Evolutionary conservation across 1,139 yeast genomes (phyloP).

Genomic region (Lodderomyces metapsilosis): DNA sequence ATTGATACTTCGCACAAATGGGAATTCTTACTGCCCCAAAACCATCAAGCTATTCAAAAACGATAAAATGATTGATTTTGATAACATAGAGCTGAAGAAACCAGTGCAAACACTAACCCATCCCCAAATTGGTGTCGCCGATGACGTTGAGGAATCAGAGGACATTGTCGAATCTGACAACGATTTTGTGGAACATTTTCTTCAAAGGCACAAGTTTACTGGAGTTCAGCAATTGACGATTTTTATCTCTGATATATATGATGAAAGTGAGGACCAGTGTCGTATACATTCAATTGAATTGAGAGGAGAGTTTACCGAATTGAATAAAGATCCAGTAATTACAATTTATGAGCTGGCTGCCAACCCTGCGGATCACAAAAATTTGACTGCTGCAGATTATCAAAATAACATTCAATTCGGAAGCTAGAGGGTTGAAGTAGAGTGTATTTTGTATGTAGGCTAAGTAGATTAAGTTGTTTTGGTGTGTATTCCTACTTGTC

Average conservation of each 20-base stretch:
- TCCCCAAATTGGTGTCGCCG: constrained; percentile 57
- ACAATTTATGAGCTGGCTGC: constrained; percentile 89
- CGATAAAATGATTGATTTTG: constrained; percentile 67
- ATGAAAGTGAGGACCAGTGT: constrained; percentile 52
- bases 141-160: constrained; percentile 36
- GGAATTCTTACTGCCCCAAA: constrained; percentile 64
- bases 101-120: constrained; percentile 58
- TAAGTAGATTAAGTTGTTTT: no score
- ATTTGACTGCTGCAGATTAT: constrained; percentile 16
- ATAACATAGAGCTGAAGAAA: constrained; percentile 48
- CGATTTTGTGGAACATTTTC: constrained; percentile 77
- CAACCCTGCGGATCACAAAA: constrained; percentile 85
- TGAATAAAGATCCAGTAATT: constrained; percentile 65
- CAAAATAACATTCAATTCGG: constrained; percentile 15
- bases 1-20: constrained; percentile 64
- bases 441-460: not conserved
- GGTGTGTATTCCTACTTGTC: not conserved
- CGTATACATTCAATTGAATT: constrained; percentile 71
- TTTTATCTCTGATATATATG: constrained; percentile 66
- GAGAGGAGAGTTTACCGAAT: constrained; percentile 72
- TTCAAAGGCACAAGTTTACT: constrained; percentile 74
- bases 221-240: constrained; percentile 68
- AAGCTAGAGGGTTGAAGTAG: constrained; percentile 5
- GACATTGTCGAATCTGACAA: constrained; percentile 31
- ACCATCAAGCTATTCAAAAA: constrained; percentile 74